Base-by-base conservation (phyloP, 805 yeast species). In the Saccharomycopsis amapae region DNA sequence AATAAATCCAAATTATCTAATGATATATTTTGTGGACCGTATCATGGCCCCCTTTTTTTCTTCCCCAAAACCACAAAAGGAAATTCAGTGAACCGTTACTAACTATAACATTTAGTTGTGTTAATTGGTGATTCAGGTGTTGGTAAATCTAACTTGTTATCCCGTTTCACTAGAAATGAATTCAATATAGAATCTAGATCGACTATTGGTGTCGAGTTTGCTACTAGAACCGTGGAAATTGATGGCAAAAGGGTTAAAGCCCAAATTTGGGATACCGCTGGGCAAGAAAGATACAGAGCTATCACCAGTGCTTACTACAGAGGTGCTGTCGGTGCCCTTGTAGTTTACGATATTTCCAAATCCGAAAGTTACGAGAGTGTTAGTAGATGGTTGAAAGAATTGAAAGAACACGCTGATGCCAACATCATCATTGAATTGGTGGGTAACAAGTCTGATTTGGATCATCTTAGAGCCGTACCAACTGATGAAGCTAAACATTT, bases 181-280 rank as follows among this genome's bases (percentile, higher is more conserved):
- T 90, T 93, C 71, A 88, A 89, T 67, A 75, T 89, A 53, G 97
- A 93, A 63, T 81, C 93, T 15, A 81, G 93, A 65, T 84, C 95
- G 44, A 90, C 98, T 23, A 90, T 90, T 61, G 98, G 98, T 40
- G 98, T 93, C 42, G 98, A 93, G 66, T 90, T 90, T 69, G 97
- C 97, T 37, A 93, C 97, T 19, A 76, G 97, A 63, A 89, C 97
- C 2, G 79, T 93, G 46, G 90, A 84, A 58, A 80, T 85, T 52
- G 90, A 84, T 54, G 88, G 87, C 36, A 84, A 83, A 59, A 69
- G 86, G 61, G 82, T 85, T 56, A 86, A 85, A 63, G 90, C 94
- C 3, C 95, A 87, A 66, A 82, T 88, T 56, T 90, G 98, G 98
- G 98, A 90, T 66, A 90, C 98, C 31, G 98, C 98, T 2, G 98